Percentiles rank a stretch among this genome's conserved stretches.
phyloP scores from a whole-genome alignment of 1,284 basidiomycete species.

The Austroboletus niveus region DNA sequence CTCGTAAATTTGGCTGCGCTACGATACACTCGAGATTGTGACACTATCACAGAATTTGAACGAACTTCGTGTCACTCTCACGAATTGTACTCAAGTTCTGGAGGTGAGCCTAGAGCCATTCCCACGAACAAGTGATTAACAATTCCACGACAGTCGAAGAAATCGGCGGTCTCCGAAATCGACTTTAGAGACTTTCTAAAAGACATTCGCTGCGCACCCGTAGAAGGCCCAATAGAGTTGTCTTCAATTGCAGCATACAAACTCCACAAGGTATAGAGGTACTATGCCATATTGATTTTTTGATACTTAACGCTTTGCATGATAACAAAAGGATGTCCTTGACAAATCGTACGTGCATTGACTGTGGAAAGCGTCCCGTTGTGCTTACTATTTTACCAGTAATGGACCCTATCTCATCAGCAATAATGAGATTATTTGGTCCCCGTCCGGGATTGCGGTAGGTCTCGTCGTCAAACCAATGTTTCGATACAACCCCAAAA shows the following conservation, averaged over 20 bases:
- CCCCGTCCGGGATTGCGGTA: constrained; percentile 19
- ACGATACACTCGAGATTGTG: background rate
- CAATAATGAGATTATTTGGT: constrained; percentile 24
- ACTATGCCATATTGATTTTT: background rate
- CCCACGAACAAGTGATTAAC: constrained; percentile 1
- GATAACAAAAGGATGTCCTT: constrained; percentile 5
- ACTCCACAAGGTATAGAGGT: constrained; percentile 18
- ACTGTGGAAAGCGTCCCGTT: background rate
- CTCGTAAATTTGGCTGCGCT: constrained; percentile 8
- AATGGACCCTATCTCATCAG: constrained; percentile 12
- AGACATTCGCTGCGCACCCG: constrained; percentile 8
- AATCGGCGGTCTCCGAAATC: constrained; percentile 13
- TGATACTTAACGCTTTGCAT: constrained; percentile 1
- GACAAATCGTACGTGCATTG: constrained; percentile 10
- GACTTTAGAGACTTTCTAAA: constrained; percentile 11
- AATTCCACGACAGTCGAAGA: constrained; percentile 9
- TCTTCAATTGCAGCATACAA: constrained; percentile 9
- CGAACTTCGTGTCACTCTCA: constrained; percentile 19
- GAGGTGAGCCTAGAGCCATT: constrained; percentile 11
- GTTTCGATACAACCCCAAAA: constrained; percentile 30
- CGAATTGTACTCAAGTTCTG: constrained; percentile 15
- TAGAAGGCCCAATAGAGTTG: constrained; percentile 14
- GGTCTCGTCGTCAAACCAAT: constrained; percentile 23
- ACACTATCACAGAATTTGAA: constrained; percentile 18
- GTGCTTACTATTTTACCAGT: constrained; percentile 3